Conservation (phyloP, 345 rosid species). For the Syzygium aqueum region DNA sequence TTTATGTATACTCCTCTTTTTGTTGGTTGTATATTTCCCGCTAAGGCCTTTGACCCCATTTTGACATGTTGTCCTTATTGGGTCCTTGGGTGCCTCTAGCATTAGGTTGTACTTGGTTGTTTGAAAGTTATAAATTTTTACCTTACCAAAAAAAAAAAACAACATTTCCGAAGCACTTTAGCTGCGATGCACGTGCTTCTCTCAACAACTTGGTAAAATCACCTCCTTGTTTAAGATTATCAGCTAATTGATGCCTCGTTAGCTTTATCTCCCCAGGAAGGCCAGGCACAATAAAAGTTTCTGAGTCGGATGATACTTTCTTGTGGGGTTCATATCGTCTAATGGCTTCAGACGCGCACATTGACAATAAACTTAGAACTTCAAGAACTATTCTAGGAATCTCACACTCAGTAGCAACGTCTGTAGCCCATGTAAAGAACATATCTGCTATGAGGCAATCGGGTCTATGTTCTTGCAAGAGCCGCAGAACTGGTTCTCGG, state of each 20-base stretch:
- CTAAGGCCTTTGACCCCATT: too few species aligned
- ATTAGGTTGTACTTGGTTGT: too few species aligned
- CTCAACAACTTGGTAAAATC: not conserved
- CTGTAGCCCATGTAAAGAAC: constrained; percentile 25
- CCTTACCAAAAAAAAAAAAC: too few species aligned
- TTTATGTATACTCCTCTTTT: too few species aligned
- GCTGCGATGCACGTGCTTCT: not conserved
- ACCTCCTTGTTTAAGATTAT: not conserved
- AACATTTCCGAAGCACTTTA: constrained; percentile 16
- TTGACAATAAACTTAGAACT: constrained; percentile 27
- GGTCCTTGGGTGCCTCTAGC: too few species aligned
- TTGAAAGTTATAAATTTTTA: too few species aligned
- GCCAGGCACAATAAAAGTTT: constrained; percentile 17
- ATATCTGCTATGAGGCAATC: constrained; percentile 30
- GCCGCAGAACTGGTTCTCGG: constrained; percentile 1
- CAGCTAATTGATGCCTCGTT: constrained; percentile 31
- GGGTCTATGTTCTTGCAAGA: constrained; percentile 8
- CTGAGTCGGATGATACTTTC: constrained; percentile 14
- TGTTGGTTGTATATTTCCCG: too few species aligned
- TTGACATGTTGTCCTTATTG: too few species aligned
- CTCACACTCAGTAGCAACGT: constrained; percentile 10
- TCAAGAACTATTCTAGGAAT: constrained; percentile 30
- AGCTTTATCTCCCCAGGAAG: constrained; percentile 21
- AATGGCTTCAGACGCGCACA: constrained; percentile 8
- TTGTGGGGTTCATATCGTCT: constrained; percentile 15